These are phyloP conservation scores for Verbena officinalis DNA, from an alignment of 257 asterid species.

Conservation along the genomic window DNA sequence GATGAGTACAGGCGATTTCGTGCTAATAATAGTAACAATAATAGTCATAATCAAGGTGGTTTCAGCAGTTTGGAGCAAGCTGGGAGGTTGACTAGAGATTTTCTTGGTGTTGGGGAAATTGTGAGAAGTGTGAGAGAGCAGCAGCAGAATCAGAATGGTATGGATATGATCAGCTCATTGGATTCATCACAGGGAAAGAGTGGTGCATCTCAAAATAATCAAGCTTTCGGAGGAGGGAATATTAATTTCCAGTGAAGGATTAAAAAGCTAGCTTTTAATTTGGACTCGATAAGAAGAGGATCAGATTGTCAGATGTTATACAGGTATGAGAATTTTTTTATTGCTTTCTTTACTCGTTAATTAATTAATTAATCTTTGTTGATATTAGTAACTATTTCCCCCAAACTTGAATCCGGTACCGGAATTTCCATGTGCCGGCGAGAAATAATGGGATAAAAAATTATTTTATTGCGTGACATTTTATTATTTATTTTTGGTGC, in stretches of 20 bases:
- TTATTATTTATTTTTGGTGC: neutral
- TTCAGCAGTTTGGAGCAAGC: slow-evolving; percentile 42
- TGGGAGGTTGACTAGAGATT: slow-evolving; percentile 68
- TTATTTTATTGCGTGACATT: too few relatives aligned
- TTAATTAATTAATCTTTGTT: too few relatives aligned
- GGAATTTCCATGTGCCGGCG: too few relatives aligned
- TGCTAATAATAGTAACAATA: neutral
- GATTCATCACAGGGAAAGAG: slow-evolving; percentile 48
- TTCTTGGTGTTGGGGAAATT: slow-evolving; percentile 78
- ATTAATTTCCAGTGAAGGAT: slow-evolving; percentile 41
- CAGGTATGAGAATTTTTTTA: slow-evolving; percentile 15
- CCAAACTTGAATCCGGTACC: too few relatives aligned
- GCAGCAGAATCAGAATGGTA: slow-evolving; percentile 34
- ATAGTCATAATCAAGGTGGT: slow-evolving; percentile 3
- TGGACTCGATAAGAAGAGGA: slow-evolving; percentile 13
- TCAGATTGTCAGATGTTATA: neutral
- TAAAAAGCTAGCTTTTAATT: neutral
- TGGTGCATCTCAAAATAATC: slow-evolving; percentile 33
- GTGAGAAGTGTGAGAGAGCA: slow-evolving; percentile 59
- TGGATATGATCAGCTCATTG: slow-evolving; percentile 37
- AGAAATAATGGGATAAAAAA: too few relatives aligned
- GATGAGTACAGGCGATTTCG: slow-evolving; percentile 39
- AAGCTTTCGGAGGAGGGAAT: slow-evolving; percentile 45
- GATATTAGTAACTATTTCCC: too few relatives aligned
- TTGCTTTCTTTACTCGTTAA: neutral